Evolutionary conservation across 2,329 filamentous ascomycete genomes (phyloP).

Genomic region (Stachybotrys elegans): DNA sequence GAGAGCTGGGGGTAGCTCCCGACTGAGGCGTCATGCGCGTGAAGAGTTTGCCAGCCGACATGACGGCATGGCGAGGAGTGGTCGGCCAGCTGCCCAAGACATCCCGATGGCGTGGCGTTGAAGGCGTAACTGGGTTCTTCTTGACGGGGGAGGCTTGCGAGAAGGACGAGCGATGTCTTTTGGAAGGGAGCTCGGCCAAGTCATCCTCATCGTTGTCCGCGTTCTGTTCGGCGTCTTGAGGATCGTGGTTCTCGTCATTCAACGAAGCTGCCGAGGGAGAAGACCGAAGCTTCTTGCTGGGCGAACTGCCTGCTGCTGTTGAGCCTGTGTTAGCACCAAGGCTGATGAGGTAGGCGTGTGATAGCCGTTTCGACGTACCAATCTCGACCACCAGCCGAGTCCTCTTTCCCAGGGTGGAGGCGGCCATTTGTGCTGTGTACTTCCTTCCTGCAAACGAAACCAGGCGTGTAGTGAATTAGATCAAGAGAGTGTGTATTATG

Average conservation of each 20-base stretch:
- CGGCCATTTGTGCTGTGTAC: slow-evolving; percentile 19
- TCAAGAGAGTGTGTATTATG: neutral
- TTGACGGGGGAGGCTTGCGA: slow-evolving; percentile 25
- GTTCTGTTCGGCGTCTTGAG: slow-evolving; percentile 25
- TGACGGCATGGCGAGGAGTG: slow-evolving; percentile 80
- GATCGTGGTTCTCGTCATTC: slow-evolving; percentile 65
- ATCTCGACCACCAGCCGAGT: slow-evolving; percentile 20
- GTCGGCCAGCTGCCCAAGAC: slow-evolving; percentile 65
- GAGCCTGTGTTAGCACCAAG: slow-evolving; percentile 10
- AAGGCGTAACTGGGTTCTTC: slow-evolving; percentile 58
- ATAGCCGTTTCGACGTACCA: slow-evolving; percentile 20
- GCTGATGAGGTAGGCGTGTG: neutral
- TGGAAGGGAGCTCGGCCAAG: slow-evolving; percentile 27
- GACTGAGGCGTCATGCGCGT: slow-evolving; percentile 71
- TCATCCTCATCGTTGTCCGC: slow-evolving; percentile 39
- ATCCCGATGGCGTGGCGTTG: slow-evolving; percentile 75
- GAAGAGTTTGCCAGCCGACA: slow-evolving; percentile 67
- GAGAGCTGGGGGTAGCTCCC: slow-evolving; percentile 57
- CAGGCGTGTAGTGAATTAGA: slow-evolving; percentile 1
- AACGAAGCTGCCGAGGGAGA: slow-evolving; percentile 20
- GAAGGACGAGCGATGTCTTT: slow-evolving; percentile 16
- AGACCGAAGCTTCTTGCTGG: slow-evolving; percentile 43
- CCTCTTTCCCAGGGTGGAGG: slow-evolving; percentile 29
- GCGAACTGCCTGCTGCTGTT: slow-evolving; percentile 22
- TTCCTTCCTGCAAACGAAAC: slow-evolving; percentile 11